Base-by-base conservation (phyloP, 108 stramenopile species). In the Schizochytrium sp. region DNA sequence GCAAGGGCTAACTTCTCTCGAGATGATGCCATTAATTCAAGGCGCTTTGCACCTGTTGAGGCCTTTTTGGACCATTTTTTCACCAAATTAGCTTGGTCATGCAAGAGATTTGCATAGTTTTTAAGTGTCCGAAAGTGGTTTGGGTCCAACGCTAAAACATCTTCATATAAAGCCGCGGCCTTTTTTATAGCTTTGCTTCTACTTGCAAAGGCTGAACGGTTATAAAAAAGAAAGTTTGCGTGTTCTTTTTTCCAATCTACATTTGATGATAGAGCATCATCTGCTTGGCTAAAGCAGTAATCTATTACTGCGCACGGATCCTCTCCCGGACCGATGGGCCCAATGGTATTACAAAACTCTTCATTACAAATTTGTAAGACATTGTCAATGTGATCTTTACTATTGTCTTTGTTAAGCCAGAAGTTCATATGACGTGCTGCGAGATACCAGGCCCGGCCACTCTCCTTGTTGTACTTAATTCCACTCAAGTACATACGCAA, bases 401-500 rank as follows among this genome's bases (percentile, higher is more conserved):
- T 53, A 10, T 53, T n/a, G 0, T 7, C 45, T 5, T 53, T 17
- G 47, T 38, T 44, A 15, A 42, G 15, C 76, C 76, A 83, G 28
- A 38, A 53, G 45, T 13, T 5, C 50, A 83, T 10, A 8, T 55
- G 28, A 10, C 76, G 47, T 10, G 76, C 76, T 13, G 28, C 47
- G 28, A 83, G 53, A 83, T 83, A 83, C 76, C 76, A 83, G 47
- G 76, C 47, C 5, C 76, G 8, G 42, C 12, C 64, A 2, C 64
- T 69, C 19, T 38, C 12, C 64, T 69, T 69, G 64, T 69, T 69
- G 1, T 47, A 83, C 13, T 17, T 38, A 28, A 55, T 83, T 10
- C 50, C 50, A 53, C 76, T 83, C 50, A 83, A 53, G 3, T 83
- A 83, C 76, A 83, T 83, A 19, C n/a, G 47, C 76, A 83, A 42